Evolutionary conservation across 2,329 filamentous ascomycete species (phyloP), one percentile per base, ranked within the genome.

Genomic region (Beauveria rudraprayagi): DNA sequence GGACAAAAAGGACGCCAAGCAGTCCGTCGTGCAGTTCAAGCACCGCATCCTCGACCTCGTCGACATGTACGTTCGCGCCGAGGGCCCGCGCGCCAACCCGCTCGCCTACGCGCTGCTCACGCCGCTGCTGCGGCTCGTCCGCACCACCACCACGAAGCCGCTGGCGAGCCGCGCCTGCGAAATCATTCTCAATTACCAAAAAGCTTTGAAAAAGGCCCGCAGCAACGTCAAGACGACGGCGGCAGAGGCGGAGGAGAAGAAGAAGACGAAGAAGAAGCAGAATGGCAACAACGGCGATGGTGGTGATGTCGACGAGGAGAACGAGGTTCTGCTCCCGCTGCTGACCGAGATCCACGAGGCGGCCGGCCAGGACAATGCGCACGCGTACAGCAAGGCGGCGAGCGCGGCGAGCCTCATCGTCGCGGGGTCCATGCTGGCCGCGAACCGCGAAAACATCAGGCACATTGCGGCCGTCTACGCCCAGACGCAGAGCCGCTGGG

Each of bases 11-110:
- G 89, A 93, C 63, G 92, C 93, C 60, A 94, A 91, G 70, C 89
- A 93, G 66, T 91, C 86, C 22, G 90, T 97, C 70, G 78, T 96
- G 68, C 92, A 93, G 75, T 96, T 99, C 82, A 99, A 99, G 78
- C 90, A 91, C 73, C 89, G 92, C 47, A 88, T 97, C 6, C 83
- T 97, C 5, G 94, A 97, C 70, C 82, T 97, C 1, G 80, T 97
- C 11, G 85, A 89, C 63, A 89, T 94, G 65, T 97, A 91, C 73
- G 80, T 94, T 65, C 92, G 90, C 72, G 88, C 89, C 67, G 88
- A 94, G 73, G 83, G 88, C 61, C 80, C 81, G 24, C 50, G 57
- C 50, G 48, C 44, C 50, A 89, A 86, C 67, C 75, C 82, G 1
- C 77, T 92, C 1, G 83, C 86, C 0, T 83, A 94, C 48, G 79